Percentiles rank a stretch among this genome's conserved stretches.
These are phyloP conservation scores for Tuctoria greenei DNA, from an alignment of 176 grass and related monocot species.

Conservation along the genomic window DNA sequence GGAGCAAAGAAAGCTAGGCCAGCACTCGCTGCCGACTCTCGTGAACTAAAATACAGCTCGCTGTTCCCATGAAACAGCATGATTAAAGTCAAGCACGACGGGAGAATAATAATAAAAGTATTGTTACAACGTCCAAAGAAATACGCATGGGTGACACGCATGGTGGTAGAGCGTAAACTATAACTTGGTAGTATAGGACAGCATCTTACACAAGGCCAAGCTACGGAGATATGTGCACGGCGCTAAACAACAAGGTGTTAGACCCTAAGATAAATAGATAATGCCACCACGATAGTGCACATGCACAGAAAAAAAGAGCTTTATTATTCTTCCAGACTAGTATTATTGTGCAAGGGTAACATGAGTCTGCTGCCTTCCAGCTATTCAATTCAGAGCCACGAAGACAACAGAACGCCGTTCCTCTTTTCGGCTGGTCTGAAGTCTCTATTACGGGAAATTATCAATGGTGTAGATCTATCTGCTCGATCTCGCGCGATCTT, in stretches of 20 bases:
- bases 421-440: not conserved
- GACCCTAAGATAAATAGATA: constrained; percentile 14
- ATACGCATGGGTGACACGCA: not conserved
- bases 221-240: constrained; percentile 17
- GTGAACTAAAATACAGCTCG: constrained; percentile 34
- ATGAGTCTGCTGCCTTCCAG: not conserved
- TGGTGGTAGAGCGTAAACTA: not conserved
- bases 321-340: constrained; percentile 1
- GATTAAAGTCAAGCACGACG: constrained; percentile 38
- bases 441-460: not conserved
- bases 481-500: not conserved
- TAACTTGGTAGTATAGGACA: constrained; percentile 23
- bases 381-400: not conserved
- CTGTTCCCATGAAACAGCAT: constrained; percentile 32
- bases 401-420: constrained; percentile 26
- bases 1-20: not conserved
- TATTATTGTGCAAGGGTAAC: constrained; percentile 15
- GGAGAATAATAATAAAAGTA: constrained; percentile 5
- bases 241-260: constrained; percentile 2
- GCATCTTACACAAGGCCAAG: not conserved
- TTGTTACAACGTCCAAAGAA: constrained; percentile 20
- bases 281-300: constrained; percentile 19
- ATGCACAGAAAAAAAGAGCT: constrained; percentile 12
- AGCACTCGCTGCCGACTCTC: constrained; percentile 27
- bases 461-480: constrained; percentile 5